Evolutionary conservation across 2,329 filamentous ascomycete genomes (phyloP), one percentile per base, ranked within the genome.

Genomic region (Byssochlamys sp.): DNA sequence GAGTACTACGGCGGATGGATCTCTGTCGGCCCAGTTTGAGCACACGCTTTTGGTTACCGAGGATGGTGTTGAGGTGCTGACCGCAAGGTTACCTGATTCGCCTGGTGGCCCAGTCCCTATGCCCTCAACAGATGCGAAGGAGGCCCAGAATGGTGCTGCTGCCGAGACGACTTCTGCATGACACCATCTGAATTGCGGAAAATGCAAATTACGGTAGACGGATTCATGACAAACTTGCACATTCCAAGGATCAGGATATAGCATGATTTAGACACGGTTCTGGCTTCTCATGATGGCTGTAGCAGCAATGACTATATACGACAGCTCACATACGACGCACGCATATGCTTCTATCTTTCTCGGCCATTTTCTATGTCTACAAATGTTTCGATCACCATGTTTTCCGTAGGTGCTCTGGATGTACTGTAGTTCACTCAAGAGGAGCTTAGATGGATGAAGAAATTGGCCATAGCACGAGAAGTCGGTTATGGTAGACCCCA

Each of bases 21-120:
- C 88, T 74, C 80, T 84, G 70, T 96, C 91, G 14, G 94, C 94
- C 9, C 94, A 99, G 71, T 99, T 99, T 83, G 89, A 95, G 72
- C 90, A 95, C 69, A 94, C 89, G 0, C 76, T 95, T 55, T 78
- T 95, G 9, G 89, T 95, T 2, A 95, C 90, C 0, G 88, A 91
- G 67, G 83, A 87, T 63, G 90, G 90, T 1, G 87, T 91, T 5
- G 90, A 95, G 74, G 79, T 95, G 51, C 73, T 95, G 64, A 95
- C 90, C 0, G 90, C 89, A 49, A 82, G 89, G 64, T 75, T 83
- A 50, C 78, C 82, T 52, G 81, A 88, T 68, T 92, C 88, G 26
- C 90, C 90, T 1, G 90, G 90, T 59, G 90, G 90, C 1, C 80
- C 86, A 3, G 75, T 89, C 12, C 76, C 82, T 3, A 83, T 87